These are phyloP conservation scores for Phytophthora cactorum DNA, from an alignment of 352 stramenopile genomes.

Conservation along the genomic window DNA sequence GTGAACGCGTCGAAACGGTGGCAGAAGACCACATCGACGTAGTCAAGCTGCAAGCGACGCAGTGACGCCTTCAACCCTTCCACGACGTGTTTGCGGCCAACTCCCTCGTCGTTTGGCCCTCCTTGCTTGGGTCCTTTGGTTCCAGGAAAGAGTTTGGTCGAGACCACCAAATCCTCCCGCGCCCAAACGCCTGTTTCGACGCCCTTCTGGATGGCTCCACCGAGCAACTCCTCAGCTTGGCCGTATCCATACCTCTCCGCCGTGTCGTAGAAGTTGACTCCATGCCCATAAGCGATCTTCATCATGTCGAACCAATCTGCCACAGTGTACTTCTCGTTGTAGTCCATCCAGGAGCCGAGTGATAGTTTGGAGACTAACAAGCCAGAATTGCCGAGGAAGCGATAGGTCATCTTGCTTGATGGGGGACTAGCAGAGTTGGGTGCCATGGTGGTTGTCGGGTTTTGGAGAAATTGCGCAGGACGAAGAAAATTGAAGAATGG, in stretches of 20 bases:
- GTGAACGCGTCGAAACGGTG: slow-evolving; percentile 6
- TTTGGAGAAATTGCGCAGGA: too few species aligned
- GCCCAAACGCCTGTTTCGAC: not conserved
- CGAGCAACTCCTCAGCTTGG: slow-evolving; percentile 5
- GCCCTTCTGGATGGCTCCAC: slow-evolving; percentile 8
- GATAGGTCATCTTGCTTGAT: slow-evolving; percentile 3
- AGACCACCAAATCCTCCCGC: slow-evolving; percentile 9
- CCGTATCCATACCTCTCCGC: slow-evolving; percentile 16
- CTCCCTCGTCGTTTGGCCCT: slow-evolving; percentile 8
- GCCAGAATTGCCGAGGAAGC: slow-evolving; percentile 7
- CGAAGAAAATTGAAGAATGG: too few species aligned
- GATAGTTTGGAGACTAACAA: not conserved
- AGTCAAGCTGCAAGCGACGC: slow-evolving; percentile 19
- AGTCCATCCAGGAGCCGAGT: slow-evolving; percentile 14
- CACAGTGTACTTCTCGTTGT: slow-evolving; percentile 19
- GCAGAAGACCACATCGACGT: slow-evolving; percentile 9
- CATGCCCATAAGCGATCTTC: slow-evolving; percentile 13
- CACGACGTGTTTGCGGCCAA: slow-evolving; percentile 9
- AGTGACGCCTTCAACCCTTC: slow-evolving; percentile 8
- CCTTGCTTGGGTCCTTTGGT: slow-evolving; percentile 7
- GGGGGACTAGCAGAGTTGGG: not conserved
- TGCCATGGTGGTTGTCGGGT: not conserved
- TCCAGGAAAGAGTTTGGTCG: slow-evolving; percentile 9
- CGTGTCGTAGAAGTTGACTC: slow-evolving; percentile 21
- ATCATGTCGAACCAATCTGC: slow-evolving; percentile 10